Percentiles rank a stretch among this genome's conserved stretches.
Evolutionary conservation across 345 rosid genomes (phyloP).

Genomic region (Trapa incisa): DNA sequence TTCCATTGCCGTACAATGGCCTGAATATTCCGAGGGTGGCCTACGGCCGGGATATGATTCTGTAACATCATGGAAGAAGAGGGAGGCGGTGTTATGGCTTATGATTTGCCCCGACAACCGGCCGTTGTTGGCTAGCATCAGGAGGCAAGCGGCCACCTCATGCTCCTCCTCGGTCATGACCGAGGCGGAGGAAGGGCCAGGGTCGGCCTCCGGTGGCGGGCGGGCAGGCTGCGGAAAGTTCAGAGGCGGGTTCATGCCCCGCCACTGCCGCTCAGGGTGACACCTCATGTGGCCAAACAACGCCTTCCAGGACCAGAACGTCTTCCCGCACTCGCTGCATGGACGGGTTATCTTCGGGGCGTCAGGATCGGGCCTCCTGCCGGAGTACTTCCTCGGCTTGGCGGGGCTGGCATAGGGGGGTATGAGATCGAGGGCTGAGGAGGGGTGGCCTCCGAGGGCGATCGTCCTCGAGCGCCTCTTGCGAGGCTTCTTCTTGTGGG

Average conservation of each 20-base stretch:
- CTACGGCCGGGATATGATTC: neutral
- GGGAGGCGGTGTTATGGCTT: neutral
- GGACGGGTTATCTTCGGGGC: constrained; percentile 67
- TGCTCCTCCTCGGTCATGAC: constrained; percentile 43
- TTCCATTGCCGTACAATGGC: neutral
- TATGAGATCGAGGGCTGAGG: constrained; percentile 7
- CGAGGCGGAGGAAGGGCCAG: constrained; percentile 5
- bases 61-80: neutral
- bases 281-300: constrained; percentile 93
- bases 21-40: neutral
- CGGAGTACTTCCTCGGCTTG: constrained; percentile 21
- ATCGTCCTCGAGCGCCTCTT: constrained; percentile 8
- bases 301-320: constrained; percentile 82
- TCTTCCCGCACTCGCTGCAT: constrained; percentile 81
- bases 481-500: neutral
- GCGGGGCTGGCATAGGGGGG: neutral
- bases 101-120: neutral
- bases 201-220: neutral
- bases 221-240: constrained; percentile 15
- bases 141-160: constrained; percentile 54
- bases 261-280: constrained; percentile 84
- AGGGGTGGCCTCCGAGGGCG: neutral
- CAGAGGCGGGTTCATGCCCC: constrained; percentile 61
- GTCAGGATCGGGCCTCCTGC: constrained; percentile 53
- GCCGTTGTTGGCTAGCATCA: constrained; percentile 35